These are phyloP conservation scores for Xylaria sp. DNA, from an alignment of 495 filamentous ascomycete species.

Conservation along the genomic window DNA sequence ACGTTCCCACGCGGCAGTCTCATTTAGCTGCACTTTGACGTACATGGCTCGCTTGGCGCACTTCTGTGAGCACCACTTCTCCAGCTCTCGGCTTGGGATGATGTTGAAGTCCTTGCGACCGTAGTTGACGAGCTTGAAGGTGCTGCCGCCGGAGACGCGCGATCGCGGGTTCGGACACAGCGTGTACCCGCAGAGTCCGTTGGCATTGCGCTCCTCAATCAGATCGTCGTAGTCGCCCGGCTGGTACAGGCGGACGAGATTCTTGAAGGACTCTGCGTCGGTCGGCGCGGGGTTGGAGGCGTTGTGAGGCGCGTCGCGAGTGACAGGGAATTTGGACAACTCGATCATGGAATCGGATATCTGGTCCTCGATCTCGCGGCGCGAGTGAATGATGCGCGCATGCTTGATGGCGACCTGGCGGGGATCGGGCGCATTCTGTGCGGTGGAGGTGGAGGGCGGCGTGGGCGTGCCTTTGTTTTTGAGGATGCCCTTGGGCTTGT, in stretches of 20 bases:
- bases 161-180: slow-evolving; percentile 70
- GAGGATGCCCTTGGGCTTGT: slow-evolving; percentile 58
- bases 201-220: slow-evolving; percentile 84
- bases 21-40: slow-evolving; percentile 82
- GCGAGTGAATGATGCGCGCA: slow-evolving; percentile 77
- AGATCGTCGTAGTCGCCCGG: slow-evolving; percentile 86
- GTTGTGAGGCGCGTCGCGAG: slow-evolving; percentile 56
- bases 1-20: slow-evolving; percentile 79
- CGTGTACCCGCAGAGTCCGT: slow-evolving; percentile 78
- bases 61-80: slow-evolving; percentile 85
- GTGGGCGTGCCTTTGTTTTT: slow-evolving; percentile 54
- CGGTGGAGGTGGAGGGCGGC: slow-evolving; percentile 44
- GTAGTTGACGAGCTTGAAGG: slow-evolving; percentile 54
- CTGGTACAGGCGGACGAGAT: slow-evolving; percentile 71
- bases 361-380: slow-evolving; percentile 70
- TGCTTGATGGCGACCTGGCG: slow-evolving; percentile 77
- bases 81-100: slow-evolving; percentile 68
- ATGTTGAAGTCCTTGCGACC: slow-evolving; percentile 60
- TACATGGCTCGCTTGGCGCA: slow-evolving; percentile 83
- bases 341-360: slow-evolving; percentile 67
- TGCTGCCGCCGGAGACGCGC: slow-evolving; percentile 50
- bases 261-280: slow-evolving; percentile 65
- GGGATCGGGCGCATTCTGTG: slow-evolving; percentile 40
- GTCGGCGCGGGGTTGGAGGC: slow-evolving; percentile 63
- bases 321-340: slow-evolving; percentile 70